Conservation (phyloP, 2,329 filamentous ascomycete genomes). For the Stagonosporopsis vannaccii region DNA sequence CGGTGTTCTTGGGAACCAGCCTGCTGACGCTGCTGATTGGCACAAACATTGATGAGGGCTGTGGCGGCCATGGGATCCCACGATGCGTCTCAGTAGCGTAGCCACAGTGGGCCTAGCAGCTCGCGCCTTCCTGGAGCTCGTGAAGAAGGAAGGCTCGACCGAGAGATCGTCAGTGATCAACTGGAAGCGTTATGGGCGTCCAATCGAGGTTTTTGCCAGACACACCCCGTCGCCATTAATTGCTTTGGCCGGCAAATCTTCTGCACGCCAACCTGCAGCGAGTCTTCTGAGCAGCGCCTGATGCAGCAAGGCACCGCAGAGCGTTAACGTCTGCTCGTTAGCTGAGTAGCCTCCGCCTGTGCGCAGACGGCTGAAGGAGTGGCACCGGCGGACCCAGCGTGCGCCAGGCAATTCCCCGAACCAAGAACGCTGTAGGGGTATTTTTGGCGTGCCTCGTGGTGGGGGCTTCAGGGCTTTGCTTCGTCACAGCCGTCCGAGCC, state of each 20-base stretch:
- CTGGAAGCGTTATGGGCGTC: slow-evolving; percentile 12
- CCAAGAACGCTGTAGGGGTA: slow-evolving; percentile 26
- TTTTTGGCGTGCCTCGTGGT: slow-evolving; percentile 31
- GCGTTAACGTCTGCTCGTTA: slow-evolving; percentile 1
- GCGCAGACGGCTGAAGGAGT: slow-evolving; percentile 8
- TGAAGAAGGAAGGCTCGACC: slow-evolving; percentile 21
- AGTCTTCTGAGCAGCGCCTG: background rate
- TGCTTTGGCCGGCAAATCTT: slow-evolving; percentile 8
- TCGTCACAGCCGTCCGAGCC: slow-evolving; percentile 26
- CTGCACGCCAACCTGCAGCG: slow-evolving; percentile 6
- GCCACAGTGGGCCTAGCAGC: slow-evolving; percentile 20
- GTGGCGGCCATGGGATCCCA: slow-evolving; percentile 21
- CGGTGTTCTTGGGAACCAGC: slow-evolving; percentile 10
- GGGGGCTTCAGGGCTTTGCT: slow-evolving; percentile 19
- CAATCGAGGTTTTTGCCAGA: slow-evolving; percentile 8
- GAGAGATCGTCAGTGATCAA: slow-evolving; percentile 20
- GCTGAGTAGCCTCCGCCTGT: slow-evolving; percentile 10
- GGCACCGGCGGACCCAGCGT: slow-evolving; percentile 18
- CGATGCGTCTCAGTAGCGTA: slow-evolving; percentile 22
- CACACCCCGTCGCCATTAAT: slow-evolving; percentile 11
- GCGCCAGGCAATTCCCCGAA: slow-evolving; percentile 25
- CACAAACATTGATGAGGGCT: slow-evolving; percentile 23
- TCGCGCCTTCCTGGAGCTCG: slow-evolving; percentile 19
- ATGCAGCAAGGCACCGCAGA: background rate
- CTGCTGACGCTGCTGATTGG: slow-evolving; percentile 21